Percentiles rank a stretch among this genome's conserved stretches.
Evolutionary conservation across 2,329 filamentous ascomycete genomes (phyloP).

Genomic region (Diaporthe sp.): DNA sequence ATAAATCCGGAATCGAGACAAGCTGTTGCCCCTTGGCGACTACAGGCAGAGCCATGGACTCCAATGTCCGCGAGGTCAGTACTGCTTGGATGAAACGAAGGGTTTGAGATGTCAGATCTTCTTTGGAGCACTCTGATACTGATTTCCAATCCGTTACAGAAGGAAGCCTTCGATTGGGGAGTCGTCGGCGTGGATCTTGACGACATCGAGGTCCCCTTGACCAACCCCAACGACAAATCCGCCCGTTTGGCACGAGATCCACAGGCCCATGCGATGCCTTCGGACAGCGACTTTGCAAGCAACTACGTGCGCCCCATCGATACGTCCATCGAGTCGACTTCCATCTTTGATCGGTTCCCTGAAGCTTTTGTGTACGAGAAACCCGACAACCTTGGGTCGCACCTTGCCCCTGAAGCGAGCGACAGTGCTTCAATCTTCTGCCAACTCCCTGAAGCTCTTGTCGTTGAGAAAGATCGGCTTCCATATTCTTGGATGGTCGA

Average conservation of each 20-base stretch:
- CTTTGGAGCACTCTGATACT: not conserved
- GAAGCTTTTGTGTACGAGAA: not conserved
- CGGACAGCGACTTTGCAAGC: not conserved
- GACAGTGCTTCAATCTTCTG: not conserved
- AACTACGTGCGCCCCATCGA: not conserved
- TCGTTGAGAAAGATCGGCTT: not conserved
- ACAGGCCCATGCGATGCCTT: not conserved
- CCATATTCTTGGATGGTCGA: constrained; percentile 34
- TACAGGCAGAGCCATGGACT: not conserved
- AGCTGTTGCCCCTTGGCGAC: not conserved
- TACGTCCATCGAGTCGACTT: not conserved
- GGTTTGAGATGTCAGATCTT: too few relatives aligned
- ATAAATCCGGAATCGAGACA: not conserved
- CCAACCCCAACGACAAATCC: not conserved
- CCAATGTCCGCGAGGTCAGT: not conserved
- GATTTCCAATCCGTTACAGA: not conserved
- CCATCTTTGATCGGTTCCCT: constrained; percentile 4
- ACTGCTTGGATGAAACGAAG: not conserved
- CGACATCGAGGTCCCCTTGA: not conserved
- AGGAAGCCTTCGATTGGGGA: not conserved
- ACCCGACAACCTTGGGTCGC: not conserved
- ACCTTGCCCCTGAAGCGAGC: not conserved
- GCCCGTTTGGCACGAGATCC: not conserved
- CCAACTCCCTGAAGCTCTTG: not conserved
- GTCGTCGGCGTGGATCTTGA: not conserved